Evolutionary conservation across 2,329 filamentous ascomycete genomes (phyloP), one percentile per base, ranked within the genome.

Genomic region (Pseudogymnoascus sp.): DNA sequence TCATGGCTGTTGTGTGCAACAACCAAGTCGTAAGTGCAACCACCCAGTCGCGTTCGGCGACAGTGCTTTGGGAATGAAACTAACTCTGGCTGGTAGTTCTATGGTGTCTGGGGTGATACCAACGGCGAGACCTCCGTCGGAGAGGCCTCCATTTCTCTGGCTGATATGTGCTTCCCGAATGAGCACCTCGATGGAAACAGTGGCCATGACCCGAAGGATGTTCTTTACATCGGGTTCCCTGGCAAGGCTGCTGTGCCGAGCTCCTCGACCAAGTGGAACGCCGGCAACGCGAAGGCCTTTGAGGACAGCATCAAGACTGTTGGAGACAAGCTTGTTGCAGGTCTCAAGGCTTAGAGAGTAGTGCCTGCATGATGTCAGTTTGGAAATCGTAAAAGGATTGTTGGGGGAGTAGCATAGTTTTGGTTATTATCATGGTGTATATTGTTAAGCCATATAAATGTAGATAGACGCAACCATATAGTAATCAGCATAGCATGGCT

Each of bases 1-100:
- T 63, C 3, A 63, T 63, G 62, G 62, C 62, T n/a, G 47, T 63
- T 14, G 62, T 63, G 10, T 63, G 62, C 62, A 60, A 60, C 62
- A 18, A 63, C 31, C 62, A 63, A 60, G 26, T 63, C 18, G 61
- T 63, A 61, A 29, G 61, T 31, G n/a, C 5, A 42, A 4, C 10
- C 2, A 14, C 5, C n/a, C 23, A 10, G 7, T 18, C 8, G 5
- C 6, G 12, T n/a, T 21, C n/a, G 3, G n/a, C 7, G 60, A 12
- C 16, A 29, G 6, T 62, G 37, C 14, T 39, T 34, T 34, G 10
- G 11, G 31, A 34, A 34, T 34, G 4, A 34, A 34, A 14, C n/a
- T 39, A 37, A 45, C 21, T 21, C 5, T 4, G 11, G 31, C 4
- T 34, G 31, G n/a, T 18, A 63, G 61, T 63, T 61, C 62, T 63